Base-by-base conservation (phyloP, 2,329 filamentous ascomycete genomes). In the Botrytis elliptica region DNA sequence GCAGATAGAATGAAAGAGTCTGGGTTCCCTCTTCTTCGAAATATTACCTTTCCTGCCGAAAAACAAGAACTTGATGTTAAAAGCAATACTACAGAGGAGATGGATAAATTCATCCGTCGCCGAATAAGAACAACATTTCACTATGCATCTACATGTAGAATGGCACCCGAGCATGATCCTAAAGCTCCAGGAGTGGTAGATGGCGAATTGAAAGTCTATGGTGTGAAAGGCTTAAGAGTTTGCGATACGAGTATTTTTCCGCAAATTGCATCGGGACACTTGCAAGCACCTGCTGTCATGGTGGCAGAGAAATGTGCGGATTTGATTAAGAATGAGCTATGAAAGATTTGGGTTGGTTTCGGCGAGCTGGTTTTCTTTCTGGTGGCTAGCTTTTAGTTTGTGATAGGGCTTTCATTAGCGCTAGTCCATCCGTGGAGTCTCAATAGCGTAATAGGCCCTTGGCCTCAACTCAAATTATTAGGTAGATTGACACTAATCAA, bases 161-260 rank as follows among this genome's bases (percentile, higher is more conserved):
- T 72, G 62, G 62, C 49, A 65, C 49, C 49, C 4, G 52, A 60
- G 18, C 16, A 67, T 49, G 85, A 89, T 38, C 0, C 3, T 2
- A 42, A 46, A 52, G 49, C 49, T 2, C 46, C 62, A 29, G 78
- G 79, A 3, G 77, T 80, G 4, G 78, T 80, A 22, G 76, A 79
- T 72, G 69, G 75, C 29, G 72, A 75, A 65, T 75, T 79, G 29
- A 70, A 70, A 36, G 78, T 80, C 14, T 77, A 79, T 63, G 76
- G 78, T 18, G 77, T 76, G 1, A 69, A 74, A 42, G 77, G 76
- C 38, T 74, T 79, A 22, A 73, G 78, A 57, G 74, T 79, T 67
- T 78, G 76, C 49, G 79, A 79, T 77, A 75, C 76, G 25, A 74
- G 77, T 2, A 75, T 79, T 42, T 75, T 79, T 3, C 79, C 79